Percentiles rank a stretch among this genome's conserved stretches.
Evolutionary conservation across 768 basidiomycete species (phyloP).

Genomic region (Sarcodon sp.): DNA sequence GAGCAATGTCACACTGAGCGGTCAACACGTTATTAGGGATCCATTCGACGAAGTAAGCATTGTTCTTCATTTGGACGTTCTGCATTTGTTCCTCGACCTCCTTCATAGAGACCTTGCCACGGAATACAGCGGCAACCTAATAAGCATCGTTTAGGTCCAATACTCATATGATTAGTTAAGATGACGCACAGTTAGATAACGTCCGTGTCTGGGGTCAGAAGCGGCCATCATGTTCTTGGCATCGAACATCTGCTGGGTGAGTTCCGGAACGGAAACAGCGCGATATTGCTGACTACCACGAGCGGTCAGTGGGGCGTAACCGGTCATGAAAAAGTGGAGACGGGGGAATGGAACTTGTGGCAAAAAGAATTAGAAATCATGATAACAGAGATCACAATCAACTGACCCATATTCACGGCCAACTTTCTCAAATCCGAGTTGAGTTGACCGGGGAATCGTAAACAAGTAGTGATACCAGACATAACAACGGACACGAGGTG

Average conservation of each 20-base stretch:
- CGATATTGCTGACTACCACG: constrained; percentile 93
- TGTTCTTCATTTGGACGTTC: constrained; percentile 95
- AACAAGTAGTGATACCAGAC: constrained; percentile 96
- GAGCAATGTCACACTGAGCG: constrained; percentile 96
- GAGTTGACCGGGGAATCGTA: constrained; percentile 99
- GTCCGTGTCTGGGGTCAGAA: constrained; percentile 90
- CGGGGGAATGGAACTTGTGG: constrained; percentile 86
- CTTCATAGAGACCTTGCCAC: constrained; percentile 99
- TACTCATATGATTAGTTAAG: background rate
- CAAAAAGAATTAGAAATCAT: background rate
- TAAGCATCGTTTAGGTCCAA: background rate
- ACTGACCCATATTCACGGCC: constrained; percentile 96
- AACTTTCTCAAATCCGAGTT: constrained; percentile 98
- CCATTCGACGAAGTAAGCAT: constrained; percentile 98
- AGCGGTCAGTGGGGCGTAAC: constrained; percentile 89
- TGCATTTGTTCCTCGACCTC: constrained; percentile 99
- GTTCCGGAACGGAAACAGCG: constrained; percentile 92
- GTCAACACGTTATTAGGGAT: constrained; percentile 98
- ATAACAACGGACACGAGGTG: constrained; percentile 96
- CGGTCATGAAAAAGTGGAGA: constrained; percentile 99
- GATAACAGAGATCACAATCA: background rate
- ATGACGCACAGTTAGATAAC: constrained; percentile 79
- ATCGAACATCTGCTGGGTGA: constrained; percentile 99
- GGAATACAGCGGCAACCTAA: constrained; percentile 90
- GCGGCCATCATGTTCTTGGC: constrained; percentile 99